Evolutionary conservation across 139 green algal species (phyloP).

Genomic region (Coelastrella sp.): DNA sequence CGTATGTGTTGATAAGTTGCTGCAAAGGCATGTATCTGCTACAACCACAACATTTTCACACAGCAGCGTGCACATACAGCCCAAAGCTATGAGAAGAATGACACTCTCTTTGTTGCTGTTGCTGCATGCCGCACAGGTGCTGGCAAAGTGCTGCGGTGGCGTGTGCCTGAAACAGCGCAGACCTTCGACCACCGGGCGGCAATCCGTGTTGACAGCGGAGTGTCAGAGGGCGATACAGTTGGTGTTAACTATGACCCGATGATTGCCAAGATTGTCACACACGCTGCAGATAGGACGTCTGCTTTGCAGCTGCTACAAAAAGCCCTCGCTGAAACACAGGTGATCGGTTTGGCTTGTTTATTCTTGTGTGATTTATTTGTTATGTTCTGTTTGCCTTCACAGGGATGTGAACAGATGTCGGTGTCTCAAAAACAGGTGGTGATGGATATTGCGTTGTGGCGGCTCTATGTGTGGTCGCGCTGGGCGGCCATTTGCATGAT

Average conservation of each 20-base stretch:
- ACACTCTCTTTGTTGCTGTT: neutral
- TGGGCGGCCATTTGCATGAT: too few species aligned
- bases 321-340: slow-evolving; percentile 63
- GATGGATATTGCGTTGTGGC: neutral
- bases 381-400: too few species aligned
- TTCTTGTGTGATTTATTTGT: too few species aligned
- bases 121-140: slow-evolving; percentile 51
- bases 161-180: slow-evolving; percentile 44
- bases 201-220: slow-evolving; percentile 82
- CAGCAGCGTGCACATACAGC: too few species aligned
- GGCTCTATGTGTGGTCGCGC: neutral
- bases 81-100: too few species aligned
- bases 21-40: too few species aligned
- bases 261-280: slow-evolving; percentile 89
- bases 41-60: too few species aligned
- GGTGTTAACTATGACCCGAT: slow-evolving; percentile 84
- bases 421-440: too few species aligned
- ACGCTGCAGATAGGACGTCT: slow-evolving; percentile 52
- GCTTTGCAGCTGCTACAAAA: slow-evolving; percentile 57
- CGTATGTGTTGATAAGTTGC: too few species aligned
- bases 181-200: slow-evolving; percentile 49
- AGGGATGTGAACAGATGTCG: too few species aligned
- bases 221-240: slow-evolving; percentile 76
- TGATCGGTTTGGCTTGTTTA: neutral
- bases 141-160: slow-evolving; percentile 71